Evolutionary conservation across 139 green algal genomes (phyloP).

Genomic region (Micractinium sp.): DNA sequence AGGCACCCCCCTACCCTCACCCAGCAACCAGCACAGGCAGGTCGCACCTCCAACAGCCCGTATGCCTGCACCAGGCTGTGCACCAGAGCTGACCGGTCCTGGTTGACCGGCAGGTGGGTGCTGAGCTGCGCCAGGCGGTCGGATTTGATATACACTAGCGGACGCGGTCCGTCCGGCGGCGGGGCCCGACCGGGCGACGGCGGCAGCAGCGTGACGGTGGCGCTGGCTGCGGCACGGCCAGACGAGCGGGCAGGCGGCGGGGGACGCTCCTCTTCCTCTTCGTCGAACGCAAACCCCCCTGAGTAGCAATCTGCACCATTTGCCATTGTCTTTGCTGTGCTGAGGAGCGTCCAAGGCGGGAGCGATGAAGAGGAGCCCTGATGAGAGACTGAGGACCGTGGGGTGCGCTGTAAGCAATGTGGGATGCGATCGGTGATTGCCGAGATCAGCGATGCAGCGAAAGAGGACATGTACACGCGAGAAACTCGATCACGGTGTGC

Average conservation of each 20-base stretch:
- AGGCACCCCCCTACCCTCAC: not conserved
- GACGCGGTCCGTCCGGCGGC: not conserved
- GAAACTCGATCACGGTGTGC: no score
- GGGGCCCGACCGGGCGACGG: not conserved
- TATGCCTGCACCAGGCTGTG: constrained; percentile 21
- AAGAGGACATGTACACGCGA: no score
- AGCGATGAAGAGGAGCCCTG: no score
- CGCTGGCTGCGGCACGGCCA: no score
- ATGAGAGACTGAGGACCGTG: no score
- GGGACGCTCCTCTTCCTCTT: not conserved
- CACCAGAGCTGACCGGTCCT: constrained; percentile 31
- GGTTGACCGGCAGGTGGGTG: constrained; percentile 23
- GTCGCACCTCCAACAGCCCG: constrained; percentile 11
- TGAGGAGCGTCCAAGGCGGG: no score
- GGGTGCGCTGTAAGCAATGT: no score
- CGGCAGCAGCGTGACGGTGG: not conserved
- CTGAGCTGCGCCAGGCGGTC: constrained; percentile 15
- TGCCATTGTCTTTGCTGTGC: no score
- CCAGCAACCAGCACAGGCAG: not conserved
- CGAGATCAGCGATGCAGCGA: no score
- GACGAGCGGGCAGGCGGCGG: no score
- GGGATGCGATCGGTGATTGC: no score
- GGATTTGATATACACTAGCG: constrained; percentile 23
- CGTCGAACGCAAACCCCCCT: not conserved
- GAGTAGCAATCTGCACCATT: not conserved